Base-by-base conservation (phyloP, 768 basidiomycete species). In the Dioszegia aurantiaca region DNA sequence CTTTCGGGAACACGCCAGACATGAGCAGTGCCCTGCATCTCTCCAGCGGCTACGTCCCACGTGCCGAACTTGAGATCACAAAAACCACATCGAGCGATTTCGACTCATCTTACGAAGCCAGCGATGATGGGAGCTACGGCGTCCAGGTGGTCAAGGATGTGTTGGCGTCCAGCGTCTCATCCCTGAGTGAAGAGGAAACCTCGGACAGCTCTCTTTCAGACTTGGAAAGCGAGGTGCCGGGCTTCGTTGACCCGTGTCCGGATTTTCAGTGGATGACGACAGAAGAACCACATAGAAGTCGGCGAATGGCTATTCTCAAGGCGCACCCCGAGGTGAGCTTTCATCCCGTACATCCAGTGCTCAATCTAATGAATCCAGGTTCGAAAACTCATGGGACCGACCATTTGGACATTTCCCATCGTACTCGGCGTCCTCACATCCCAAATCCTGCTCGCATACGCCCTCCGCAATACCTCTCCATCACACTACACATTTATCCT, bases 241-340 rank as follows among this genome's bases (percentile, higher is more conserved):
- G 23, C 4, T 58, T 62, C 31, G 55, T 43, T 2, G 62, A 63
- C 36, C 62, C 58, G 16, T 63, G 47, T 24, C 67, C 75, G 0
- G 94, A 98, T 66, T 98, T 95, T 69, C 81, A 97, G 28, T 99
- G 95, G 95, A 72, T 93, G 43, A 89, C 97, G 86, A 95, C 90
- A 0, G 95, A 99, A 78, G 95, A 99, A 72, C 95, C 95, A 2
- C 95, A 99, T 77, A 84, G 94, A 48, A 85, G 86, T 16, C 80
- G 95, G 55, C 80, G 95, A 58, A 85, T 84, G 79, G 87, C 84
- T 6, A 97, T 99, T 60, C 83, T 98, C 81, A 93, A 93, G 69
- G 87, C 88, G 0, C 92, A 98, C 71, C 95, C 95, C 0, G 86
- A 95, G 81, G 89, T 88, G 60, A 54, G 81, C 16, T 12, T 14